Base-by-base conservation (phyloP, 306 rosid genomes). In the Rubus idaeus region DNA sequence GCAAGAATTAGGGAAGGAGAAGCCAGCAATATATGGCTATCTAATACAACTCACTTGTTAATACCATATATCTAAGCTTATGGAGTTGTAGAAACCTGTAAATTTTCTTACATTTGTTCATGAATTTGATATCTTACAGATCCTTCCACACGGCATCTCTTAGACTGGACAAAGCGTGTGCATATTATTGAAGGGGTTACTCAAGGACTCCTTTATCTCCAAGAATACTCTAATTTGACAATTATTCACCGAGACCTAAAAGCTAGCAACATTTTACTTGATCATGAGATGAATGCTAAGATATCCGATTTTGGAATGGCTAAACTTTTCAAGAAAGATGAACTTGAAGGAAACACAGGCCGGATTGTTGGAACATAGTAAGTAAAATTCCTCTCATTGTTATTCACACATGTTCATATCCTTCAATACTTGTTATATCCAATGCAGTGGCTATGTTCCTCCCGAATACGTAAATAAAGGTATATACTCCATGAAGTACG, bases 241-340 rank as follows among this genome's bases (percentile, higher is more conserved):
- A 85, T 91, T 56, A 85, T 89, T 76, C 94, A 91, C 39, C 70
- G 96, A 18, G 93, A 91, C 82, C 75, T 91, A 20, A 91, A 91
- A 81, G 83, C 90, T 10, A 86, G 94, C 64, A 91, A 91, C 61
- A 81, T 88, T 49, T 77, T 86, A 63, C 39, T 89, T 50, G 91
- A 91, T 61, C 40, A 81, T 37, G 83, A 87, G 4, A 79, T 91
- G 89, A 87, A 73, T 44, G 87, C 93, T 0, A 91, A 89, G 76
- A 91, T 91, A 73, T 87, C 93, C 0, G 90, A 91, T 71, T 91
- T 91, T 23, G 90, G 96, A n/a, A 73, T 91, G 88, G 93, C 93
- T 73, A 88, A 82, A 82, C 71, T 88, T 45, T 91, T 88, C n/a
- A 66, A 56, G 7, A 88, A 87, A 40, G 88, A 88, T 50, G 91